phyloP scores from a whole-genome alignment of 768 basidiomycete genomes.

The Suillus occidentalis region DNA sequence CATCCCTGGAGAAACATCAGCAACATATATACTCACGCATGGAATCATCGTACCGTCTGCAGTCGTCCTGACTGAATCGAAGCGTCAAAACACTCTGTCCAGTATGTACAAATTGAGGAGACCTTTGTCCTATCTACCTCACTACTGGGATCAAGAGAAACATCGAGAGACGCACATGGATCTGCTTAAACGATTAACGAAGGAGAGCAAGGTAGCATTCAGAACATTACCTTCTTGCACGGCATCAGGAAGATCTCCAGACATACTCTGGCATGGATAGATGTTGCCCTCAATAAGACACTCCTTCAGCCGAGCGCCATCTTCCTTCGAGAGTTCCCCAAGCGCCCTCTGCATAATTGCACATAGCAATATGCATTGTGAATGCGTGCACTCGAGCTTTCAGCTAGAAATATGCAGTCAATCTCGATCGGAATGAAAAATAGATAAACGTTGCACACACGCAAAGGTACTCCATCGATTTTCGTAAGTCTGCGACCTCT shows the following conservation, averaged over 20 bases:
- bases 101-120: slow-evolving; percentile 42
- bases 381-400: slow-evolving; percentile 33
- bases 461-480: slow-evolving; percentile 42
- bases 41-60: neutral
- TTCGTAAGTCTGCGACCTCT: slow-evolving; percentile 41
- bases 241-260: slow-evolving; percentile 20
- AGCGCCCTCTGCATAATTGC: slow-evolving; percentile 34
- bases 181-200: slow-evolving; percentile 32
- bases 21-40: neutral
- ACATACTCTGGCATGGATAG: slow-evolving; percentile 37
- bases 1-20: slow-evolving; percentile 1
- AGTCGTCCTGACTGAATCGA: neutral
- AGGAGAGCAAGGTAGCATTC: neutral
- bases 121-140: slow-evolving; percentile 40
- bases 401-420: slow-evolving; percentile 33
- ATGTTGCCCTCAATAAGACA: slow-evolving; percentile 35
- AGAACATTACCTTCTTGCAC: slow-evolving; percentile 36
- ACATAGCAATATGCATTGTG: slow-evolving; percentile 46
- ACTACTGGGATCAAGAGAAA: slow-evolving; percentile 37
- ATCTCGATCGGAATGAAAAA: neutral
- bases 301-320: slow-evolving; percentile 40
- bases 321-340: slow-evolving; percentile 26
- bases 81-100: slow-evolving; percentile 29
- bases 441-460: slow-evolving; percentile 38
- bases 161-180: slow-evolving; percentile 39